Evolutionary conservation across 108 stramenopile genomes (phyloP), one percentile per base, ranked within the genome.

Genomic region (Stephanodiscus triporus): DNA sequence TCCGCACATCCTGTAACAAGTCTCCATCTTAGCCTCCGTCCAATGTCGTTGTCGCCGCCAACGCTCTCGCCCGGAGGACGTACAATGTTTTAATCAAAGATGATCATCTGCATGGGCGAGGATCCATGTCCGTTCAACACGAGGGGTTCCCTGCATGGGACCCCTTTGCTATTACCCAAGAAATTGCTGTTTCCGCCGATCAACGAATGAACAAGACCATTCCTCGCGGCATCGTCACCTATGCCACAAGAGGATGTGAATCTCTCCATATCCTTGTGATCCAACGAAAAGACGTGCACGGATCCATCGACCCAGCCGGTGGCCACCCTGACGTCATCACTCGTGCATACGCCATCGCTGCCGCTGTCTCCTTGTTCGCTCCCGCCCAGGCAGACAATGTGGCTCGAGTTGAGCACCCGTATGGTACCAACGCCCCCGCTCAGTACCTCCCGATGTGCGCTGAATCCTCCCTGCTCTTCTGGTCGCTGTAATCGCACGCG

Each of bases 1-100:
- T 97, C 97, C 26, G 77, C 86, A 66, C 95, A 90, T 36, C 95
- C 97, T 7, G 96, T 96, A 47, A 96, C 78, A 13, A 98, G 62
- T 56, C 98, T 87, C 43, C 82, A 79, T 23, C 89, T 77, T 14
- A 19, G 40, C 17, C 69, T 74, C 47, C n/a, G 29, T 30, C 9
- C 50, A 30, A 49, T 68, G 9, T 73, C 42, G 24, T 45, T 58
- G n/a, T 80, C 79, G 22, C 29, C 56, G 37, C 50, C 73, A 55
- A 53, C 42, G 29, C 45, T 16, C 23, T 51, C 53, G 29, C 50
- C 63, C 3, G 59, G 55, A 37, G 70, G 67, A 60, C 50, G 37
- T 7, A 78, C 13, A 32, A 75, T 49, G 17, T 51, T 63, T 36
- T 65, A 42, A 76, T 90, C 84, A 72, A 91, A 92, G 2, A 64